phyloP scores from a whole-genome alignment of 768 basidiomycete genomes.

The Tylopilus felleus region DNA sequence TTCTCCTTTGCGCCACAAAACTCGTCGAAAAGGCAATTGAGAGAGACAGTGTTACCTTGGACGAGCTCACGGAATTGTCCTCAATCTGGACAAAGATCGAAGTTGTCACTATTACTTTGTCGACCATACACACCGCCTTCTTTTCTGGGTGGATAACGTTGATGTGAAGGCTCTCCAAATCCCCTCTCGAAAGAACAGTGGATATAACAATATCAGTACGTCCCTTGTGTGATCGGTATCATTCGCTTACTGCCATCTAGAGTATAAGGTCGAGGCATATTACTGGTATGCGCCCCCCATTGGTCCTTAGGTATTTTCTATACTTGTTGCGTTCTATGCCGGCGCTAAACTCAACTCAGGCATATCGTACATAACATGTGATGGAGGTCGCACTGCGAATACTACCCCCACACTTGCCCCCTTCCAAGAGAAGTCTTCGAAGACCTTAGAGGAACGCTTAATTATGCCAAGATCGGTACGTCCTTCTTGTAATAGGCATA shows the following conservation, averaged over 20 bases:
- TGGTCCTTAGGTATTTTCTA: no score
- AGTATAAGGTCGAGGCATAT: conserved; percentile 8
- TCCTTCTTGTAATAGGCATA: not conserved
- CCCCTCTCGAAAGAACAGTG: no score
- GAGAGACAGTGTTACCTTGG: not conserved
- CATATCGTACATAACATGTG: not conserved
- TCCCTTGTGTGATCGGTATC: no score
- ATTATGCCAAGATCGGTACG: conserved; percentile 13
- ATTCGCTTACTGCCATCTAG: no score
- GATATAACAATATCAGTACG: no score
- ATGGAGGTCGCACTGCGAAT: conserved; percentile 17
- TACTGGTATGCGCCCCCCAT: conserved; percentile 13
- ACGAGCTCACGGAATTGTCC: conserved; percentile 9
- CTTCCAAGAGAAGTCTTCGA: conserved; percentile 5
- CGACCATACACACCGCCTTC: no score
- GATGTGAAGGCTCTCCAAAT: no score
- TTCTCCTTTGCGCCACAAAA: conserved; percentile 2
- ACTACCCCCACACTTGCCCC: conserved; percentile 4
- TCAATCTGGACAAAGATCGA: no score
- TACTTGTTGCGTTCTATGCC: no score
- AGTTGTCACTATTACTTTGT: no score
- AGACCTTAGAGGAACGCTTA: conserved; percentile 10
- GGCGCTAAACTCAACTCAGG: no score
- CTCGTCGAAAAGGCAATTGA: conserved; percentile 5
- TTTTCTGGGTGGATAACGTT: no score